Conservation (phyloP, 2,329 filamentous ascomycete species). For the Aspergillus viridinutans region DNA sequence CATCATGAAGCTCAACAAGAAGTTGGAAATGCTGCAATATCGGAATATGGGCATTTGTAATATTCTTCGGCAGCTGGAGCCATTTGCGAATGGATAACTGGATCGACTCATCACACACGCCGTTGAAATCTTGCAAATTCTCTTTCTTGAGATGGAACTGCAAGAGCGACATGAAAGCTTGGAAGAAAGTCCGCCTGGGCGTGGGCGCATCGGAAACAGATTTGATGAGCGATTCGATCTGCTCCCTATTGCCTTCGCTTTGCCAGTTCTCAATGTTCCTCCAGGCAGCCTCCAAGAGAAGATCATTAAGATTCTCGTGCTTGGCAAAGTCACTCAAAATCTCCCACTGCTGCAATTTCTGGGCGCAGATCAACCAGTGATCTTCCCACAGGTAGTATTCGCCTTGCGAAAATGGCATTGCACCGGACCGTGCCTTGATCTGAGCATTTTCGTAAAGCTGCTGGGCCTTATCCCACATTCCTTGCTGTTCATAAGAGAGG, state of each 20-base stretch:
- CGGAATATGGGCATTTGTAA: slow-evolving; percentile 93
- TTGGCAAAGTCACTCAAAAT: slow-evolving; percentile 96
- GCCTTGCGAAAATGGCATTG: slow-evolving; percentile 90
- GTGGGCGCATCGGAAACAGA: slow-evolving; percentile 97
- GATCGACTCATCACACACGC: slow-evolving; percentile 92
- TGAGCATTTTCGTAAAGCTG: slow-evolving; percentile 95
- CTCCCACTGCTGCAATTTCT: slow-evolving; percentile 99
- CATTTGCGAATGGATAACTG: slow-evolving; percentile 96
- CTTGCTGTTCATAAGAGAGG: slow-evolving; percentile 95
- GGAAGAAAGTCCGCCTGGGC: slow-evolving; percentile 90
- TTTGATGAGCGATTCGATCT: slow-evolving; percentile 89
- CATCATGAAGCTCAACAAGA: slow-evolving; percentile 93
- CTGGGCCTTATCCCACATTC: slow-evolving; percentile 99
- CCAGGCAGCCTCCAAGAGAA: slow-evolving; percentile 93
- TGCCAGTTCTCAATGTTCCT: slow-evolving; percentile 94
- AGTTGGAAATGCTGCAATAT: slow-evolving; percentile 97
- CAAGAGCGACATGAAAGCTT: slow-evolving; percentile 93
- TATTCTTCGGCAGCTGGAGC: slow-evolving; percentile 91
- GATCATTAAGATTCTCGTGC: slow-evolving; percentile 96
- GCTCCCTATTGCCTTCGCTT: slow-evolving; percentile 76
- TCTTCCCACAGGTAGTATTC: slow-evolving; percentile 99
- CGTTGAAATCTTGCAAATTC: slow-evolving; percentile 72
- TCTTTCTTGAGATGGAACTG: slow-evolving; percentile 92
- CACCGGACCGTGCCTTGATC: slow-evolving; percentile 91
- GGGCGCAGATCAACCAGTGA: slow-evolving; percentile 95